phyloP scores from a whole-genome alignment of 2,329 filamentous ascomycete species.

The Fusarium hostae region DNA sequence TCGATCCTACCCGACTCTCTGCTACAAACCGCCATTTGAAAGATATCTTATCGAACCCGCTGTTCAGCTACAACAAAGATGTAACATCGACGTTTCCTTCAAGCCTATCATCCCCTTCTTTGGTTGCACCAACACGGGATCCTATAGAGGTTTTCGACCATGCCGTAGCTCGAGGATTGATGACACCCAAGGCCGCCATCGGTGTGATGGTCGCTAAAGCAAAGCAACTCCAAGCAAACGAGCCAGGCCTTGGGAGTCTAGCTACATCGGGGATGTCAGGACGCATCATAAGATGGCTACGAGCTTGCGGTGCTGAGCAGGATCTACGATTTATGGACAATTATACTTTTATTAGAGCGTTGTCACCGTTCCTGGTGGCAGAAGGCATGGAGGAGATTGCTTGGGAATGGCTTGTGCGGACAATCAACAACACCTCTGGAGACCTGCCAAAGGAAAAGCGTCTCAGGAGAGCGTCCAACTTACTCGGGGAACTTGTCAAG shows the following conservation, averaged over 20 bases:
- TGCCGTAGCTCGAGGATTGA: conserved; percentile 65
- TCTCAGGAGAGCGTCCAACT: conserved; percentile 45
- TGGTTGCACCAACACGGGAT: conserved; percentile 46
- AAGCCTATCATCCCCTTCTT: conserved; percentile 9
- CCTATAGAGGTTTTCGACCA: conserved; percentile 67
- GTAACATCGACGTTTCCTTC: conserved; percentile 33
- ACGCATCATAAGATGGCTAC: conserved; percentile 65
- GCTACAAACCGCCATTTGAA: conserved; percentile 61
- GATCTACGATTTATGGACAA: conserved; percentile 59
- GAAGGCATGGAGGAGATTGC: conserved; percentile 62
- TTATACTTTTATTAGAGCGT: conserved; percentile 50
- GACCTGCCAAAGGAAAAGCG: conserved; percentile 36
- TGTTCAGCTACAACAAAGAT: conserved; percentile 57
- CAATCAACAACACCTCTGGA: conserved; percentile 48
- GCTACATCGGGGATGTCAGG: conserved; percentile 57
- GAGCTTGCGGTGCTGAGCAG: conserved; percentile 60
- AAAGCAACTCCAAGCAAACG: conserved; percentile 53
- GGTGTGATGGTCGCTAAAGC: conserved; percentile 64
- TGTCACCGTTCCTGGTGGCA: conserved; percentile 63
- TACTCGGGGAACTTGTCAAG: conserved; percentile 56
- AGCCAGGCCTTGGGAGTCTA: conserved; percentile 46
- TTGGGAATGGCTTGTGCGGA: conserved; percentile 64
- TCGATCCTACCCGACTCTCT: conserved; percentile 50
- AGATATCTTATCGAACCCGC: conserved; percentile 66
- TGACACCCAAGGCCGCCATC: conserved; percentile 64